These are phyloP conservation scores for Thalassia testudinum DNA, from an alignment of 116 monocot genomes.

Conservation along the genomic window DNA sequence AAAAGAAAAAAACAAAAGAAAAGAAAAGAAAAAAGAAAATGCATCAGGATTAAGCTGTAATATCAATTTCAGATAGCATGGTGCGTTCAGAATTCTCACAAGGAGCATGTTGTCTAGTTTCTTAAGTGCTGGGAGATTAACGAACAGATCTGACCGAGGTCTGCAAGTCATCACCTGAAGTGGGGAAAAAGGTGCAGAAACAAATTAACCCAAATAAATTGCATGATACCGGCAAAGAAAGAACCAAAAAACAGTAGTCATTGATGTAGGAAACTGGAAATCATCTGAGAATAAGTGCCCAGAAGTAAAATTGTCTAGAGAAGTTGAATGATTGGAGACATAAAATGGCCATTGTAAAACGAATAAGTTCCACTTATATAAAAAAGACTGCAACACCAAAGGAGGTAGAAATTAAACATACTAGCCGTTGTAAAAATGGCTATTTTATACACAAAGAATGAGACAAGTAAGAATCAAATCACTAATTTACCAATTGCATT, in stretches of 20 bases:
- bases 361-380: too few relatives aligned
- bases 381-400: too few relatives aligned
- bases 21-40: not conserved
- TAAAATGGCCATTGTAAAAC: too few relatives aligned
- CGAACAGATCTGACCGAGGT: conserved; percentile 57
- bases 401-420: too few relatives aligned
- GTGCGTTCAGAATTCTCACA: conserved; percentile 39
- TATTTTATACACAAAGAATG: too few relatives aligned
- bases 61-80: too few relatives aligned
- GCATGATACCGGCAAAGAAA: not conserved
- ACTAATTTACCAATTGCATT: too few relatives aligned
- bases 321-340: too few relatives aligned
- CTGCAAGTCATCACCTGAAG: conserved; percentile 80
- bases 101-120: conserved; percentile 90
- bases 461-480: too few relatives aligned
- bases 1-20: conserved; percentile 3
- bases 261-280: not conserved
- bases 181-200: not conserved
- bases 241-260: not conserved
- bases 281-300: not conserved
- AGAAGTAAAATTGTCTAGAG: too few relatives aligned
- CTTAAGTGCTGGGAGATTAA: conserved; percentile 75
- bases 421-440: too few relatives aligned
- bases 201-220: not conserved
- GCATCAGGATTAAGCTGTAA: too few relatives aligned